These are phyloP conservation scores for Solanum sejunctum DNA, from an alignment of 257 asterid species.

Conservation along the genomic window DNA sequence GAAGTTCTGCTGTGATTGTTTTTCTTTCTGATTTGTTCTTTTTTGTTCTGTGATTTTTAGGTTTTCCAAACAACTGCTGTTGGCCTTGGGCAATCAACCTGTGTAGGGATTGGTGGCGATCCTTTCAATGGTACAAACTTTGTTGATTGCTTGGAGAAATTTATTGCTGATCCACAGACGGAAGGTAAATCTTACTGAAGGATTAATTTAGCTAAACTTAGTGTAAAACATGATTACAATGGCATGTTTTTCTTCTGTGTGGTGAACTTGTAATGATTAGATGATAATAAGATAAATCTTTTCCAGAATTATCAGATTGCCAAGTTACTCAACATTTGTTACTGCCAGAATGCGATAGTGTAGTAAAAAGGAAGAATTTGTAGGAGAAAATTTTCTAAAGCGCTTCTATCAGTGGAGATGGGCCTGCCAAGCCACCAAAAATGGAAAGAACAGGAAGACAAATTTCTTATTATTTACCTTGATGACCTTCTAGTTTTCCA, in stretches of 20 bases:
- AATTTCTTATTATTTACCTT: neutral
- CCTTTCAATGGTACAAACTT: conserved; percentile 98
- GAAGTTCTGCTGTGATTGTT: neutral
- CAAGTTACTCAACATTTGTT: neutral
- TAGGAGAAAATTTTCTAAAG: neutral
- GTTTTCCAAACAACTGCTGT: conserved; percentile 98
- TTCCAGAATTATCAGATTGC: neutral
- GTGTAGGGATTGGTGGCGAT: conserved; percentile 97
- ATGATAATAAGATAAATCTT: neutral
- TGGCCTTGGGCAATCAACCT: conserved; percentile 96
- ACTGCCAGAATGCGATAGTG: neutral
- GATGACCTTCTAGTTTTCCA: neutral
- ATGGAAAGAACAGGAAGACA: neutral
- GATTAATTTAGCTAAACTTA: neutral
- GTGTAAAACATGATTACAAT: neutral
- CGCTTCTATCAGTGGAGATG: neutral
- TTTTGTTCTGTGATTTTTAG: conserved; percentile 18
- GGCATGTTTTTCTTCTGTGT: neutral
- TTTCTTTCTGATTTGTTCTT: neutral
- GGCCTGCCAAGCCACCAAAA: neutral
- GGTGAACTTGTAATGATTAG: neutral
- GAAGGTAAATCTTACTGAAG: conserved; percentile 43
- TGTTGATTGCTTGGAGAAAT: conserved; percentile 86
- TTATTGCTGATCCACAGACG: conserved; percentile 90
- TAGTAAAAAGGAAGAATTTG: neutral